phyloP scores from a whole-genome alignment of 495 filamentous ascomycete genomes.

The Beverwykella pulmonaria region DNA sequence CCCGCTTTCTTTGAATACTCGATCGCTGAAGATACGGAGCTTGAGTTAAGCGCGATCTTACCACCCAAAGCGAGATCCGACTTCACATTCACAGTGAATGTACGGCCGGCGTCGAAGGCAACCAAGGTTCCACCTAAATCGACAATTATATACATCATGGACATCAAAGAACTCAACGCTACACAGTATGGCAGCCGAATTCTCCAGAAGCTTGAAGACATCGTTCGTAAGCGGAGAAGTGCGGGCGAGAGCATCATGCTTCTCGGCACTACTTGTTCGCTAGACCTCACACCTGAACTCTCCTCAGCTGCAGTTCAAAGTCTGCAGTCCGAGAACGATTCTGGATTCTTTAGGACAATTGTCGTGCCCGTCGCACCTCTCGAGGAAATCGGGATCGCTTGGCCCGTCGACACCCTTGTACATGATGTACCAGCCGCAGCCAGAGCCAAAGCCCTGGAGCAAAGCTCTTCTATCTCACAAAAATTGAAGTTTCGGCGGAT shows the following conservation, averaged over 20 bases:
- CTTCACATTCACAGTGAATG: constrained; percentile 6
- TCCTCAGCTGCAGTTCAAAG: constrained; percentile 55
- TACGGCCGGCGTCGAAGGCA: not conserved
- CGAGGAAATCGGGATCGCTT: not conserved
- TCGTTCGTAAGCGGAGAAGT: constrained; percentile 69
- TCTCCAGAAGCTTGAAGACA: constrained; percentile 64
- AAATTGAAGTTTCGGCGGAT: constrained; percentile 54
- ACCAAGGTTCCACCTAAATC: not conserved
- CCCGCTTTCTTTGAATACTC: constrained; percentile 34
- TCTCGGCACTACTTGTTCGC: constrained; percentile 70
- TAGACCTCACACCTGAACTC: constrained; percentile 52
- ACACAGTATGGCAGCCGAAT: constrained; percentile 65
- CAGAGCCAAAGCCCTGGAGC: constrained; percentile 1
- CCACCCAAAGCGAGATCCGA: not conserved
- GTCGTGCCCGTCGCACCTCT: constrained; percentile 44
- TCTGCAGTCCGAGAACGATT: constrained; percentile 49
- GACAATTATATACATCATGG: constrained; percentile 73
- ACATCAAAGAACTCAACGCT: constrained; percentile 72
- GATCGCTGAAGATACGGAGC: not conserved
- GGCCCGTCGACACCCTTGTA: not conserved
- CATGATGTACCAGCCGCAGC: not conserved
- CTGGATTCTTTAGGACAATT: constrained; percentile 56
- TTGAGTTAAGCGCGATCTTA: constrained; percentile 17
- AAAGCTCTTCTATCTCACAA: constrained; percentile 41
- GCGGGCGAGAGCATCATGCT: constrained; percentile 71